These are phyloP conservation scores for Globisporangium megalacanthum DNA, from an alignment of 352 stramenopile genomes.

Conservation along the genomic window DNA sequence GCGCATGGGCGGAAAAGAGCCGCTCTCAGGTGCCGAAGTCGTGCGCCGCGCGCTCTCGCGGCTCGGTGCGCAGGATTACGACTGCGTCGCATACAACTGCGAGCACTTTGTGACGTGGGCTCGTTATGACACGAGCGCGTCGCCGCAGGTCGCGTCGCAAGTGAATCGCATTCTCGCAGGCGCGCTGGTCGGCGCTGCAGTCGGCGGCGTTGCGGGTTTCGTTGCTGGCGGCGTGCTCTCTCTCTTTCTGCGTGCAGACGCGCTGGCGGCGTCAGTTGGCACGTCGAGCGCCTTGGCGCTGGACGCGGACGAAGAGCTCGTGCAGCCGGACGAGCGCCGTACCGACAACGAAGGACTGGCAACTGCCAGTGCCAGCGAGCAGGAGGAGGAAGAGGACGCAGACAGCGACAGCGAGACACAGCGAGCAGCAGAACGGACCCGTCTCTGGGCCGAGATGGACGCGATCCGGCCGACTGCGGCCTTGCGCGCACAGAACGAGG, in stretches of 20 bases:
- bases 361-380: conserved; percentile 1
- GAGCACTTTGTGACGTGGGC: conserved; percentile 79
- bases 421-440: conserved; percentile 23
- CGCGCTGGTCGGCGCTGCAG: conserved; percentile 50
- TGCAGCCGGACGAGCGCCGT: background rate
- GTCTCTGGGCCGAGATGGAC: conserved; percentile 36
- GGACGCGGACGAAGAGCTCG: background rate
- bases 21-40: conserved; percentile 34
- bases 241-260: conserved; percentile 54
- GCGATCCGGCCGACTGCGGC: conserved; percentile 1
- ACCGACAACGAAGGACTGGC: background rate
- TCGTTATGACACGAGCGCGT: conserved; percentile 47
- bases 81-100: conserved; percentile 55
- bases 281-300: background rate
- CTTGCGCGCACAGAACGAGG: conserved; percentile 26
- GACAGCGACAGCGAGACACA: background rate
- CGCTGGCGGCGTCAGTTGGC: conserved; percentile 36
- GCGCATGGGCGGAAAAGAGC: conserved; percentile 33
- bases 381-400: conserved; percentile 1
- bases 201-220: conserved; percentile 53
- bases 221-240: conserved; percentile 55
- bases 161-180: conserved; percentile 55
- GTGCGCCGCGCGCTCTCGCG: conserved; percentile 39
- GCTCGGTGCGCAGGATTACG: conserved; percentile 51
- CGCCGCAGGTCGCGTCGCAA: conserved; percentile 50